Base-by-base conservation (phyloP, 2,329 filamentous ascomycete species). In the Immersiporthe knoxdaviesiana region DNA sequence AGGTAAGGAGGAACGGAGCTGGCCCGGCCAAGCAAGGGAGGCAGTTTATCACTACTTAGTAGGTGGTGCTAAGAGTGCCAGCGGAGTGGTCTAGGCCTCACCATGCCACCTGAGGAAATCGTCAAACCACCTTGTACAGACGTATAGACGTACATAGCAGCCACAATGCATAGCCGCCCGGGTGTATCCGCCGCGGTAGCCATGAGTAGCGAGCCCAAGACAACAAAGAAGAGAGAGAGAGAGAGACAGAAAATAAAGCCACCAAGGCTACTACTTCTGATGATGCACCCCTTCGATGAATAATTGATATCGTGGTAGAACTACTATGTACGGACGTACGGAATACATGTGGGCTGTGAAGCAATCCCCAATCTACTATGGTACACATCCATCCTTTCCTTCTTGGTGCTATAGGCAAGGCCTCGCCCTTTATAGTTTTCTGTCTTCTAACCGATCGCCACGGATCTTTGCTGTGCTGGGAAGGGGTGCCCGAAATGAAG, bases 111-210 rank as follows among this genome's bases (percentile, higher is more conserved):
- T 21, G 18, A 18, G 44, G 18, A 47, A 47, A 47, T 21, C 44
- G 18, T 21, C 41, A 18, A 7, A 21, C 41, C 21, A 18, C 8
- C 18, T 47, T n/a, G 44, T 47, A n/a, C n/a, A n/a, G n/a, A n/a
- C n/a, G n/a, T n/a, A n/a, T n/a, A n/a, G n/a, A n/a, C n/a, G n/a
- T n/a, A n/a, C n/a, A n/a, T n/a, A n/a, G n/a, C n/a, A n/a, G 44
- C 44, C 44, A 47, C 16, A 18, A 21, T 5, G 44, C 44, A 58
- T 30, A 32, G 54, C 56, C 56, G 10, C 56, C n/a, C 56, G 56
- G 56, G 56, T 59, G 56, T 37, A 37, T 59, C 56, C 56, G 56
- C 30, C 8, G 56, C 27, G 12, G 52, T 16, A 47, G 44, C 44
- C 2, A 52, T n/a, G 5, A 52, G n/a, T 16, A 27, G n/a, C 24